A percentile compares a stretch with the other conserved stretches of the same genome.
Conservation (phyloP, 2,329 filamentous ascomycete species). For the Trichoderma aggressivum region DNA sequence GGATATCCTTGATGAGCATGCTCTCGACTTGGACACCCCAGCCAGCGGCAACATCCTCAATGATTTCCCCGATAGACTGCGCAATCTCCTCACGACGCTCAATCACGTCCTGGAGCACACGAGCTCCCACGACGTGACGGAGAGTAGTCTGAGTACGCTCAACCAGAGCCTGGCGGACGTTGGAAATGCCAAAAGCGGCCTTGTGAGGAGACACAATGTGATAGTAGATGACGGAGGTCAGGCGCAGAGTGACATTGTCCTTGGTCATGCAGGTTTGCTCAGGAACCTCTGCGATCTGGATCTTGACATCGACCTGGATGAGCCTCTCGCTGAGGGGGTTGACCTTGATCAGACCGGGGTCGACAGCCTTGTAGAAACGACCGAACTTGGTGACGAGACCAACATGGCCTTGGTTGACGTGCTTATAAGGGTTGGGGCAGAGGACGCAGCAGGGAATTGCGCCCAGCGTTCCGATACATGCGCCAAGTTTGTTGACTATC, state of each 20-base stretch:
- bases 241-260: constrained; percentile 91
- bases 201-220: constrained; percentile 95
- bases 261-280: constrained; percentile 99
- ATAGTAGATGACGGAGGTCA: constrained; percentile 99
- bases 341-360: constrained; percentile 94
- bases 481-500: constrained; percentile 69
- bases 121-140: constrained; percentile 91
- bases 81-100: constrained; percentile 97
- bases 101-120: constrained; percentile 95
- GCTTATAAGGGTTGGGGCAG: constrained; percentile 95
- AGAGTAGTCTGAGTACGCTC: constrained; percentile 98
- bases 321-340: constrained; percentile 91
- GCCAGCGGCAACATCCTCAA: constrained; percentile 87
- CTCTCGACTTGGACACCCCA: constrained; percentile 97
- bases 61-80: constrained; percentile 92
- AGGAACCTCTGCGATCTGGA: constrained; percentile 95
- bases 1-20: constrained; percentile 99
- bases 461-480: constrained; percentile 71
- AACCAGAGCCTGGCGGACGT: constrained; percentile 91
- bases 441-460: constrained; percentile 87
- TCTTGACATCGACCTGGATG: constrained; percentile 96
- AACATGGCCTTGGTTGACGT: constrained; percentile 87
- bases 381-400: constrained; percentile 96
- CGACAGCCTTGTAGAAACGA: constrained; percentile 89
- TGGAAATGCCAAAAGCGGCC: constrained; percentile 92